phyloP scores from a whole-genome alignment of 2,329 filamentous ascomycete genomes.

The Apiospora koreana region DNA sequence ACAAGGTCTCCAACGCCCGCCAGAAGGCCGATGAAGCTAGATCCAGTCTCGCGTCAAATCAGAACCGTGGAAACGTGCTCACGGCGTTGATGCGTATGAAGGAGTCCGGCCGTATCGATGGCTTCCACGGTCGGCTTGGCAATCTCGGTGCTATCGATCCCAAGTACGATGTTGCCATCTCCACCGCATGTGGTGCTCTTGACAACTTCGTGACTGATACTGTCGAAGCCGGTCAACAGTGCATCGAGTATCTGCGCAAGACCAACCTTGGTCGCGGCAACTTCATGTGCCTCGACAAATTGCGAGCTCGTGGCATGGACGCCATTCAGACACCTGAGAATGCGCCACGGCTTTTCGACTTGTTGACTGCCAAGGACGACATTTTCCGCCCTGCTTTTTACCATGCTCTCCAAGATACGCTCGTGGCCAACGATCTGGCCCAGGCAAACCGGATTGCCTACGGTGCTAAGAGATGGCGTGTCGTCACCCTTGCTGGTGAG shows the following conservation, averaged over 20 bases:
- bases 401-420: slow-evolving; percentile 90
- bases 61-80: slow-evolving; percentile 91
- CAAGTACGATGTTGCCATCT: slow-evolving; percentile 97
- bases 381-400: slow-evolving; percentile 91
- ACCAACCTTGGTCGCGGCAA: slow-evolving; percentile 96
- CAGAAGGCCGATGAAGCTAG: slow-evolving; percentile 96
- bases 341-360: slow-evolving; percentile 88
- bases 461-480: slow-evolving; percentile 89
- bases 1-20: slow-evolving; percentile 83
- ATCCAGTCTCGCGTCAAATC: slow-evolving; percentile 83
- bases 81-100: slow-evolving; percentile 91
- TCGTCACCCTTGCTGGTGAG: slow-evolving; percentile 92
- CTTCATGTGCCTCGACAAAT: slow-evolving; percentile 92
- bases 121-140: slow-evolving; percentile 92
- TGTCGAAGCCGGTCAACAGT: slow-evolving; percentile 94
- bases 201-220: slow-evolving; percentile 98
- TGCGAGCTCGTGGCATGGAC: slow-evolving; percentile 76
- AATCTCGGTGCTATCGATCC: slow-evolving; percentile 93
- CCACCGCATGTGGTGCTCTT: slow-evolving; percentile 86
- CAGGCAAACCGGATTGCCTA: slow-evolving; percentile 98
- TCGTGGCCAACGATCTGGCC: slow-evolving; percentile 89
- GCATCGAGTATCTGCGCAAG: slow-evolving; percentile 95
- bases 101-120: slow-evolving; percentile 94
- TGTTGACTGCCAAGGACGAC: slow-evolving; percentile 86
- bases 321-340: slow-evolving; percentile 86